phyloP scores from a whole-genome alignment of 805 yeast species.

The Spathaspora girioi region DNA sequence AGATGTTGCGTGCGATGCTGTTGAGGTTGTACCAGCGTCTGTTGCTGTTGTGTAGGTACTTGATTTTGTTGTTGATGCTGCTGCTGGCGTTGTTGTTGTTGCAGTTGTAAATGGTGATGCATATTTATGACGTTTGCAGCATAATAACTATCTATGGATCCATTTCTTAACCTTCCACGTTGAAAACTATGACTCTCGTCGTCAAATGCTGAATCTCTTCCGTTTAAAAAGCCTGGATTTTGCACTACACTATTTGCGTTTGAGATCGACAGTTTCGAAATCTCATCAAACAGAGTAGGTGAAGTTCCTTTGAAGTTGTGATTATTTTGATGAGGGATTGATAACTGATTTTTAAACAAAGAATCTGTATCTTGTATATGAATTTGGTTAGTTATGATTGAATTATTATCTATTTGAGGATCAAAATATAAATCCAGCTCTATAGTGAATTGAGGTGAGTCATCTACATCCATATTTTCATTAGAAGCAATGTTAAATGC shows the following conservation, averaged over 20 bases:
- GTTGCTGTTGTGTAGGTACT: slow-evolving; percentile 1
- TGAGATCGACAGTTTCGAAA: slow-evolving; percentile 9
- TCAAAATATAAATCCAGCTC: slow-evolving; percentile 28
- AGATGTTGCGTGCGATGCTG: slow-evolving; percentile 1
- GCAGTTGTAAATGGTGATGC: slow-evolving; percentile 4
- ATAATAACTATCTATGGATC: slow-evolving; percentile 16
- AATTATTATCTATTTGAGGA: slow-evolving; percentile 9
- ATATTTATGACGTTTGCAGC: slow-evolving; percentile 9
- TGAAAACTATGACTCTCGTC: slow-evolving; percentile 1
- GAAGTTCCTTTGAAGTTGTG: slow-evolving; percentile 2
- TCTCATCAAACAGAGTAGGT: slow-evolving; percentile 10
- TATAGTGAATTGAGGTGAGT: slow-evolving; percentile 33
- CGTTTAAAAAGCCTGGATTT: slow-evolving; percentile 1
- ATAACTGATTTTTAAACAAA: slow-evolving; percentile 6
- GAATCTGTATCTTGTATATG: slow-evolving; percentile 7
- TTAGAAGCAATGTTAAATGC: slow-evolving; percentile 15
- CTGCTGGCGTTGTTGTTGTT: not conserved
- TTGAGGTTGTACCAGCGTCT: not conserved
- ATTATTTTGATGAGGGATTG: slow-evolving; percentile 2
- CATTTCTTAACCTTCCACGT: slow-evolving; percentile 9
- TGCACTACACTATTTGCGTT: not conserved
- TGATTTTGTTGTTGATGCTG: slow-evolving; percentile 3
- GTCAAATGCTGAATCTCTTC: slow-evolving; percentile 5
- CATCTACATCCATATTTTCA: slow-evolving; percentile 34
- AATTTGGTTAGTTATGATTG: slow-evolving; percentile 4